Evolutionary conservation across 2,329 filamentous ascomycete species (phyloP), one percentile per base, ranked within the genome.

Genomic region (Zalaria obscura): DNA sequence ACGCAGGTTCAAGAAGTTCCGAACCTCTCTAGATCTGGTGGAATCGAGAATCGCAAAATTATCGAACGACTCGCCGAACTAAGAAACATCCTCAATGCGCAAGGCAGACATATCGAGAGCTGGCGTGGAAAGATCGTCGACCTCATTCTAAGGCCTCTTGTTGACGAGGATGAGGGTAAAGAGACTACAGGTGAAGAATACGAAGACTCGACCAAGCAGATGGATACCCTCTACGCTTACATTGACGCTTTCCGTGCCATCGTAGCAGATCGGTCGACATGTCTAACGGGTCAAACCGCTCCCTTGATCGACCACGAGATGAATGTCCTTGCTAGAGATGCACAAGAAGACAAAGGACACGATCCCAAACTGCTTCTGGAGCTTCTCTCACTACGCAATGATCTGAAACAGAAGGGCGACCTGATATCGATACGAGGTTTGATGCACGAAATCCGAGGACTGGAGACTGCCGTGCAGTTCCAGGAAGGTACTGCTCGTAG

Each of bases 151-250:
- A 72, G 78, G 45, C 77, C 84, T 0, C 69, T 96, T 2, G 76
- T 96, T 11, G 91, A 96, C 50, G 78, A 91, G 53, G 86, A 93
- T 34, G 76, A 77, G 4, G 67, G 66, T n/a, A 62, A 72, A 6
- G 85, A 93, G 44, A 73, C 78, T 2, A 89, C 86, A 7, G 91
- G 91, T 25, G 81, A 95, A 45, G 91, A 96, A 57, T 91, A 94
- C 47, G 83, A 86, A 50, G 76, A 83, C 28, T 93, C 89, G 0
- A 85, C 87, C 0, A 84, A 84, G 57, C 73, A 80, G 36, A 89
- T 96, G 61, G 89, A 95, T 46, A 78, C 93, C 55, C 74, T 95
- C 35, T 84, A 89, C 60, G 83, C 83, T 5, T 93, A 93, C 54
- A 81, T 93, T 44, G 78, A 87, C 55, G 78, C 76, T 5, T 67